phyloP scores from a whole-genome alignment of 169 alveolate genomes.

The Perkinsus olseni region DNA sequence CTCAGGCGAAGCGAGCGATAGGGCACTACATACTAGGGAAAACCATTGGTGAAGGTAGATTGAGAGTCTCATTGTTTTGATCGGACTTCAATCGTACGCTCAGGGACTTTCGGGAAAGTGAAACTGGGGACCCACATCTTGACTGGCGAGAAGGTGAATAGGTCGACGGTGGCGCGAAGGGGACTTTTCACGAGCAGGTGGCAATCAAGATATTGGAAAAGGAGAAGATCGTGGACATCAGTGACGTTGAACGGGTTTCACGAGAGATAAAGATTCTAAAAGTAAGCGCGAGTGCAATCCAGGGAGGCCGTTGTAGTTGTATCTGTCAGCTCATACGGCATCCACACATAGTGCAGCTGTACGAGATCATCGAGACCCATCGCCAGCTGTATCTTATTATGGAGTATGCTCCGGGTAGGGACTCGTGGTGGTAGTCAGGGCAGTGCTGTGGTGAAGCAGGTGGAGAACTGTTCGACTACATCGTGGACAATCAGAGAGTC shows the following conservation, averaged over 20 bases:
- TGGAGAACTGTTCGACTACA: slow-evolving; percentile 79
- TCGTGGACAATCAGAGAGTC: slow-evolving; percentile 67
- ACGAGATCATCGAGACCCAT: slow-evolving; percentile 69
- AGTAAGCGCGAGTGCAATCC: background rate
- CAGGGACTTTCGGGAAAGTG: slow-evolving; percentile 81
- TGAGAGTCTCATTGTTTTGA: background rate
- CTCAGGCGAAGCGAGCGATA: slow-evolving; percentile 20
- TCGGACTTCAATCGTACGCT: background rate
- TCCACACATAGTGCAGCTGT: slow-evolving; percentile 52
- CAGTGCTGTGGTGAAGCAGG: slow-evolving; percentile 20
- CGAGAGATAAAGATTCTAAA: slow-evolving; percentile 74
- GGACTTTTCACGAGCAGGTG: slow-evolving; percentile 18
- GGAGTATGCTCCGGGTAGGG: slow-evolving; percentile 62
- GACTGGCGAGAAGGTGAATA: slow-evolving; percentile 65
- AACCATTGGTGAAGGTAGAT: slow-evolving; percentile 71
- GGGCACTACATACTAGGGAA: slow-evolving; percentile 58
- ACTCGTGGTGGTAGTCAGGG: background rate
- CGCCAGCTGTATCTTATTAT: slow-evolving; percentile 66
- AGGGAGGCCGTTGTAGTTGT: background rate
- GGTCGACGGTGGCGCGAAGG: slow-evolving; percentile 51
- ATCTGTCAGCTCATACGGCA: slow-evolving; percentile 27
- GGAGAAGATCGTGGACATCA: slow-evolving; percentile 63
- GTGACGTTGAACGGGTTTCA: slow-evolving; percentile 75
- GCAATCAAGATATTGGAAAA: slow-evolving; percentile 47
- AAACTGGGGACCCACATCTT: slow-evolving; percentile 73